Evolutionary conservation across 805 yeast species (phyloP).

Genomic region (Candida patagonica): DNA sequence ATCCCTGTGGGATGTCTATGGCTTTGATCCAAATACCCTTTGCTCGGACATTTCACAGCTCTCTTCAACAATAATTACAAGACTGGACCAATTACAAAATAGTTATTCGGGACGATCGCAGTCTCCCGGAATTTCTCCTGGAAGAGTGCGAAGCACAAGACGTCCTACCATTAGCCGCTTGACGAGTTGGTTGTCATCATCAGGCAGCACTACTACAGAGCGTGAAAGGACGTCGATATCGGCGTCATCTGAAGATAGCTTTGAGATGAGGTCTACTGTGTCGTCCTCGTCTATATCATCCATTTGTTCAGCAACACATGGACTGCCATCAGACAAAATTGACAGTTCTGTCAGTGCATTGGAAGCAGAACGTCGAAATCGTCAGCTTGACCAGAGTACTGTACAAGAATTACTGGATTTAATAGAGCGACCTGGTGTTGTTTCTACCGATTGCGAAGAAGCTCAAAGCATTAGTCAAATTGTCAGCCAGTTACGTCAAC

Average conservation of each 20-base stretch:
- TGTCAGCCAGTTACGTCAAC: background rate
- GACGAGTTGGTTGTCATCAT: constrained; percentile 4
- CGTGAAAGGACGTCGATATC: constrained; percentile 2
- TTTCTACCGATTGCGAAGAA: background rate
- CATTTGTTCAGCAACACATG: background rate
- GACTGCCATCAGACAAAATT: constrained; percentile 2
- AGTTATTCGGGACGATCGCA: constrained; percentile 1
- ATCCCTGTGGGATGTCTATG: constrained; percentile 35
- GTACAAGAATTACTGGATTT: constrained; percentile 1
- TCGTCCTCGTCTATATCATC: background rate
- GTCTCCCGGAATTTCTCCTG: background rate
- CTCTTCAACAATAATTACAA: background rate
- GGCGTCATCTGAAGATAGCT: constrained; percentile 4
- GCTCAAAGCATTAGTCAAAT: background rate
- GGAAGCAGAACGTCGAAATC: constrained; percentile 13
- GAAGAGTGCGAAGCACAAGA: background rate
- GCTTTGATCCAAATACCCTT: constrained; percentile 29
- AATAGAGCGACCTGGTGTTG: constrained; percentile 1
- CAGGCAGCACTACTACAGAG: background rate
- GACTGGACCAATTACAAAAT: background rate
- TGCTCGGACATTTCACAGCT: constrained; percentile 24
- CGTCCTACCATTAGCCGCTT: background rate
- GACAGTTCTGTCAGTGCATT: constrained; percentile 6
- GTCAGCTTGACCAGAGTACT: constrained; percentile 9
- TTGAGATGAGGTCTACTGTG: background rate